Base-by-base conservation (phyloP, 306 rosid genomes). In the Pueraria montana region DNA sequence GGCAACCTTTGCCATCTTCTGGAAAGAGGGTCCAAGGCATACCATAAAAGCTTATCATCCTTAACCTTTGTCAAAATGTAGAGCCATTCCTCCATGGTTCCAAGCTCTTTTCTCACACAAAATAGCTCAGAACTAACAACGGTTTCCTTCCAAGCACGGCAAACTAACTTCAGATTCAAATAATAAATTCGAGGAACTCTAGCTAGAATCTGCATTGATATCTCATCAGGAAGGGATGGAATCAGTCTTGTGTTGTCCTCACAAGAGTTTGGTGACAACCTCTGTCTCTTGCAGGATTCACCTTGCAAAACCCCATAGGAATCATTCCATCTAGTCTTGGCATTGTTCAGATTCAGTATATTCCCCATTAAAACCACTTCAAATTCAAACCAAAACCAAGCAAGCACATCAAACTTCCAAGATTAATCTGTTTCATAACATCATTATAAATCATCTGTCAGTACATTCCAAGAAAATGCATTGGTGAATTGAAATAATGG, bases 1-100 rank as follows among this genome's bases (percentile, higher is more conserved):
- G 88, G 90, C 58, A 87, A 70, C 82, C 80, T 81, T 74, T 84
- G 90, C 88, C 90, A 84, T 59, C 67, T 84, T 59, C 83, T 58
- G 20, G 82, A 77, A 53, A 77, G 64, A 59, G 90, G 90, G 72
- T 87, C 90, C 46, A 87, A 67, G 36, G 86, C 86, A 78, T 77
- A 66, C 90, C 88, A 84, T 13, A 87, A 64, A 72, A 87, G 88
- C 73, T 66, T 87, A 18, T 84, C 86, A 49, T 81, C 74, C 9
- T 84, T 75, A 58, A 49, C 77, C 74, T 78, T 87, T 1, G 88
- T 84, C 27, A 87, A 66, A 50, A 87, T 49, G 77, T 87, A 87
- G 30, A 87, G 76, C 90, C 90, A 87, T 72, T 87, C 90, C 72
- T 87, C 90, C 20, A 43, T 11, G 0, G 82, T 81, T 76, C 82